Base-by-base conservation (phyloP, 352 stramenopile genomes). In the Globisporangium camurandrum region DNA sequence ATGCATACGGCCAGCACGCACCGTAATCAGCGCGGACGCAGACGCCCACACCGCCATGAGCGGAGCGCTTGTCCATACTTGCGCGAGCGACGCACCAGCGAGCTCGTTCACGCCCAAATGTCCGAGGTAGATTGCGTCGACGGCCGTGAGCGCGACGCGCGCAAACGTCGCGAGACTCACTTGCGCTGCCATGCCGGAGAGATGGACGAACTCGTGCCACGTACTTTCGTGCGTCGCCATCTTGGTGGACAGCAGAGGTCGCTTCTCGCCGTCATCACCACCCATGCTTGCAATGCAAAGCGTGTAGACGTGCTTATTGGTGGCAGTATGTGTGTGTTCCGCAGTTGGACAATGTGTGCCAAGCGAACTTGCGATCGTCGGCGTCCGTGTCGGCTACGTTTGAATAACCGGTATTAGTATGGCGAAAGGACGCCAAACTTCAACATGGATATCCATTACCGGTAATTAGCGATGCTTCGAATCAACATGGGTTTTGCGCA, bases 101-200 rank as follows among this genome's bases (percentile, higher is more conserved):
- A 93, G 68, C 27, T 70, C 82, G 4, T 69, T 74, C 10, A 73
- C 85, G 46, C 78, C 78, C 19, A 90, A 43, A 36, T 93, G 81
- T 4, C 81, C 81, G 37, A 93, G 58, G 52, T 89, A 93, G 19
- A 76, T 78, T 48, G 66, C 79, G 65, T 92, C 80, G 27, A 92
- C 78, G 0, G 80, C 86, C 48, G 73, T 83, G 51, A 92, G 68
- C 30, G 73, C 80, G 55, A 92, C 88, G 2, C 80, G 77, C 33
- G 77, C 80, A 56, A 89, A 84, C 1, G 77, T 92, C 9, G 80
- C 79, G 31, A 92, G 66, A 46, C 69, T 86, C 20, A 92, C 80
- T 57, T 92, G 80, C 46, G 89, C 56, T 38, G 80, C 80, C 75
- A 92, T 89, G 52, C 69, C 86, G 49, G 69, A 65, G 44, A 92